phyloP scores from a whole-genome alignment of 1,284 basidiomycete genomes.

The Sphaerobolus stellatus region DNA sequence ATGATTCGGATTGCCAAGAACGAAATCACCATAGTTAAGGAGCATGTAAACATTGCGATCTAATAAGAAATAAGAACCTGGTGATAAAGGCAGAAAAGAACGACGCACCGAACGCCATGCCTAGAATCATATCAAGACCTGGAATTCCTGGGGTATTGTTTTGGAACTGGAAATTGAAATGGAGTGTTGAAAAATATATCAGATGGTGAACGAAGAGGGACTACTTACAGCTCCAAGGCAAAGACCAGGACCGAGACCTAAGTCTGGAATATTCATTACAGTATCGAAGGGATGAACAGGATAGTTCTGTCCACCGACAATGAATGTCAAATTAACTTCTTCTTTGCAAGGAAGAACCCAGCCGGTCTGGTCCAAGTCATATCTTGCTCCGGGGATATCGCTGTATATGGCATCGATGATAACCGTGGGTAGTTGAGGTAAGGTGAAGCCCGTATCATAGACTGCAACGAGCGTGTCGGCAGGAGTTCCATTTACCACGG shows the following conservation, averaged over 20 bases:
- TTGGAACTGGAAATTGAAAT: constrained; percentile 79
- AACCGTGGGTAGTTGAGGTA: constrained; percentile 59
- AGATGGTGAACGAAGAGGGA: constrained; percentile 19
- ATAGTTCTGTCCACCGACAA: constrained; percentile 49
- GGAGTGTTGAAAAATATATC: constrained; percentile 10
- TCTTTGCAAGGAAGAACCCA: constrained; percentile 60
- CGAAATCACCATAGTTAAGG: constrained; percentile 60
- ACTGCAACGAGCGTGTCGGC: constrained; percentile 51
- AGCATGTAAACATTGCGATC: constrained; percentile 55
- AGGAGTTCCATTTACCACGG: constrained; percentile 42
- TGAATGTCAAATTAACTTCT: constrained; percentile 62
- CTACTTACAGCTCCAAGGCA: not conserved
- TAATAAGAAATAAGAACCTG: not conserved
- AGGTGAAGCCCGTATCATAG: constrained; percentile 67
- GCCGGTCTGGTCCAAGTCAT: constrained; percentile 29
- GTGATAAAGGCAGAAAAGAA: not conserved
- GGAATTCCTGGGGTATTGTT: too few species aligned
- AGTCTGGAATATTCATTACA: constrained; percentile 14
- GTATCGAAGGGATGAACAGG: constrained; percentile 66
- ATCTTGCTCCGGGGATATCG: constrained; percentile 48
- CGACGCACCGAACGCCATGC: constrained; percentile 36
- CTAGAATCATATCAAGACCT: constrained; percentile 32
- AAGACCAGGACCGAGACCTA: constrained; percentile 16
- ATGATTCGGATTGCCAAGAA: constrained; percentile 34
- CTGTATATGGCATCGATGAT: constrained; percentile 59